phyloP scores from a whole-genome alignment of 176 grass and related monocot species.

The Tillandsia fasciculata region DNA sequence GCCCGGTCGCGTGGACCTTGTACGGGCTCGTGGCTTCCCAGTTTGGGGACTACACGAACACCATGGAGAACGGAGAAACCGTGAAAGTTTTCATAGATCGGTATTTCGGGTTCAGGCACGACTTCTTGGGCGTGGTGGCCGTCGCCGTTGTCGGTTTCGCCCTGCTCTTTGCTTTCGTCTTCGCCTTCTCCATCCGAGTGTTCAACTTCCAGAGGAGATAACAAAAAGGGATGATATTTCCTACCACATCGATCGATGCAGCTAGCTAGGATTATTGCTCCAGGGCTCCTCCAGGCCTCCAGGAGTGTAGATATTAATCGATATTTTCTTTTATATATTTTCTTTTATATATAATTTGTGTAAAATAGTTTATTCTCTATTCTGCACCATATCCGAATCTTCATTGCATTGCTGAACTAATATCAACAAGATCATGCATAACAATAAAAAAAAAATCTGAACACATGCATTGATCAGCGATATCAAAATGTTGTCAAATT shows the following conservation, averaged over 20 bases:
- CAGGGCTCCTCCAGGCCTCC: too few relatives aligned
- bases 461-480: too few relatives aligned
- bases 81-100: conserved; percentile 5
- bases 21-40: conserved; percentile 85
- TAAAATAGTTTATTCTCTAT: too few relatives aligned
- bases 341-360: too few relatives aligned
- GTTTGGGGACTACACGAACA: conserved; percentile 33
- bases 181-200: conserved; percentile 14
- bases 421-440: too few relatives aligned
- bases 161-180: conserved; percentile 24
- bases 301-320: too few relatives aligned
- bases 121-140: conserved; percentile 20
- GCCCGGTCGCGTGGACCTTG: conserved; percentile 79
- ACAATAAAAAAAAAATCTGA: too few relatives aligned
- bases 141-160: not conserved
- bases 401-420: too few relatives aligned
- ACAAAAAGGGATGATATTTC: not conserved
- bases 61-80: conserved; percentile 7
- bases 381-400: too few relatives aligned
- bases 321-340: too few relatives aligned
- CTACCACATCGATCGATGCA: not conserved
- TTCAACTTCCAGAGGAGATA: conserved; percentile 34
- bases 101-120: conserved; percentile 23
- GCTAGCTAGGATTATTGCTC: not conserved
- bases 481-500: too few relatives aligned